Conservation (phyloP, 345 rosid genomes). For the Murraya koenigii region DNA sequence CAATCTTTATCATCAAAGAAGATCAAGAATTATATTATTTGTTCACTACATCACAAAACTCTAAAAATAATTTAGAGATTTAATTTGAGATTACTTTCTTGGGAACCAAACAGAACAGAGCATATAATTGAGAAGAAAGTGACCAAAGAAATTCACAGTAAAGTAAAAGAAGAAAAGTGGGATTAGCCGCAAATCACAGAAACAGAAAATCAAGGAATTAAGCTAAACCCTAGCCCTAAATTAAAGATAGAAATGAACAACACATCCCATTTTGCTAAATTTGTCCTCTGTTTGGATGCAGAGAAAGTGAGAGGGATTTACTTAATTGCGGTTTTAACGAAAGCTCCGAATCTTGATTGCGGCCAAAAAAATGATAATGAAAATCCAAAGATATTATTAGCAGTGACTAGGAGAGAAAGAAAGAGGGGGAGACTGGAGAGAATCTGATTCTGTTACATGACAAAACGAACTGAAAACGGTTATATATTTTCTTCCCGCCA, state of each 20-base stretch:
- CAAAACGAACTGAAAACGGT: background rate
- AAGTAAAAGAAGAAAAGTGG: background rate
- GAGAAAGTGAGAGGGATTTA: background rate
- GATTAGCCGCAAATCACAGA: background rate
- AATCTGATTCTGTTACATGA: background rate
- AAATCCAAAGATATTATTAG: background rate
- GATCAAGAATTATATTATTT: too few relatives aligned
- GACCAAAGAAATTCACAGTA: background rate
- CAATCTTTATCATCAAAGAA: too few relatives aligned
- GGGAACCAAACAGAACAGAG: background rate
- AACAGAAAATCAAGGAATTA: background rate
- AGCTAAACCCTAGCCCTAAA: background rate
- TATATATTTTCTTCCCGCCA: background rate
- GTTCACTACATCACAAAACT: too few relatives aligned
- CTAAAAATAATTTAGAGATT: background rate
- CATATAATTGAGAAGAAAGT: background rate
- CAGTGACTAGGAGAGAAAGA: background rate
- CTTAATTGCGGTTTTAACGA: background rate
- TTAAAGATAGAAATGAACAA: background rate
- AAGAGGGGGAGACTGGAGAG: background rate
- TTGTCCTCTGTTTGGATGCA: background rate
- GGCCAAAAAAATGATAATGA: background rate
- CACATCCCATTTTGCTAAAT: background rate
- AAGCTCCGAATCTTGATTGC: background rate
- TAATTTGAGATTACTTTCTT: background rate